Conservation (phyloP, 1,139 yeast genomes). For the Nakaseomyces kungkrabaensis region DNA sequence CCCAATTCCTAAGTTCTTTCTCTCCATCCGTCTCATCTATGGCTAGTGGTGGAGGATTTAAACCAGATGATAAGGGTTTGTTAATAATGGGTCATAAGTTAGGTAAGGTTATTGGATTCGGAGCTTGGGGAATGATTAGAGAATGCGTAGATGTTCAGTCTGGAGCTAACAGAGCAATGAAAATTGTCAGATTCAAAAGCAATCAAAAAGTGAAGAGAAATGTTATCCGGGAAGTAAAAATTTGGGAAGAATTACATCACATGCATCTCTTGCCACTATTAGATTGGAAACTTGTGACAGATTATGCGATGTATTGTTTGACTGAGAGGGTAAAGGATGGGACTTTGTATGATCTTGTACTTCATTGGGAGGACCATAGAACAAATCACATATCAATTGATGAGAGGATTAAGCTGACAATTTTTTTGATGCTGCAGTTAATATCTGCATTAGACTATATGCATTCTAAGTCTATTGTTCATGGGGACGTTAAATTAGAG, state of each 20-base stretch:
- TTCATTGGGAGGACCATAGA: slow-evolving; percentile 50
- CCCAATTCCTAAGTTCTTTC: slow-evolving; percentile 32
- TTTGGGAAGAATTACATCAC: slow-evolving; percentile 67
- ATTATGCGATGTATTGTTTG: slow-evolving; percentile 58
- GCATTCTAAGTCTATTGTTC: slow-evolving; percentile 67
- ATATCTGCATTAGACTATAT: slow-evolving; percentile 56
- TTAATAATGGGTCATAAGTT: slow-evolving; percentile 47
- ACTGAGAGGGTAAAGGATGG: slow-evolving; percentile 71
- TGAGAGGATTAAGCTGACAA: slow-evolving; percentile 34
- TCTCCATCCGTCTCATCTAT: slow-evolving; percentile 26
- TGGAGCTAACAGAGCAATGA: slow-evolving; percentile 56
- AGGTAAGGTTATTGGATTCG: slow-evolving; percentile 78
- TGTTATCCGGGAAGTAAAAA: slow-evolving; percentile 58
- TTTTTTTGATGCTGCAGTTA: slow-evolving; percentile 36
- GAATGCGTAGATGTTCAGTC: slow-evolving; percentile 43
- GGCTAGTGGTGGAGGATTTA: slow-evolving; percentile 8
- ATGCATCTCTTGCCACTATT: slow-evolving; percentile 54
- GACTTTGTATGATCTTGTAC: slow-evolving; percentile 68
- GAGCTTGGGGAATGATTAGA: slow-evolving; percentile 88
- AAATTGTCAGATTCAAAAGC: slow-evolving; percentile 53
- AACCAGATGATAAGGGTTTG: slow-evolving; percentile 51
- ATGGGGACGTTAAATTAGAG: slow-evolving; percentile 84
- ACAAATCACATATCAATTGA: slow-evolving; percentile 18
- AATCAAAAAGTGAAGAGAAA: slow-evolving; percentile 36
- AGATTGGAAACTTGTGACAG: slow-evolving; percentile 48